Percentiles rank a stretch among this genome's conserved stretches.
Conservation (phyloP, 257 asterid species). For the Voacanga thouarsii region DNA sequence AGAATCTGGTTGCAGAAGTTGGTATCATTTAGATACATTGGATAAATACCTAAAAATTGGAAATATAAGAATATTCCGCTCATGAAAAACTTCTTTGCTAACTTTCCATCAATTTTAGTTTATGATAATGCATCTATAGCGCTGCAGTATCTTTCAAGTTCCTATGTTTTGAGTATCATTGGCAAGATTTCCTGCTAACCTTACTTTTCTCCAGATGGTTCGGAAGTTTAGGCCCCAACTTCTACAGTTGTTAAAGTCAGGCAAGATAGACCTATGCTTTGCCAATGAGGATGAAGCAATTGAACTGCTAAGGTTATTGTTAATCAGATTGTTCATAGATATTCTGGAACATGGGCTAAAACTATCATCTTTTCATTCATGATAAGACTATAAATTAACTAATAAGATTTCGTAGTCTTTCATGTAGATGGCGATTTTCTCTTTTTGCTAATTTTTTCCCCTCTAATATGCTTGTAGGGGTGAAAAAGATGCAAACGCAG, state of each 20-base stretch:
- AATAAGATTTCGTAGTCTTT: slow-evolving; percentile 7
- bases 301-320: slow-evolving; percentile 66
- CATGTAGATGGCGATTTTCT: background rate
- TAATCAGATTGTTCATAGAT: slow-evolving; percentile 14
- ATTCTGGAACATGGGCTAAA: background rate
- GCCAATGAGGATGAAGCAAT: slow-evolving; percentile 98
- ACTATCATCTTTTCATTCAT: background rate
- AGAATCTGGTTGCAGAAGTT: background rate
- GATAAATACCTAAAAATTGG: background rate
- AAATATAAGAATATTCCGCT: background rate
- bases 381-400: background rate
- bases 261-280: slow-evolving; percentile 87
- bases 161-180: background rate
- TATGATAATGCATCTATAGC: background rate
- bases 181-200: slow-evolving; percentile 9
- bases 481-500: slow-evolving; percentile 53
- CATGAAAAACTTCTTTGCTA: background rate
- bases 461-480: slow-evolving; percentile 37
- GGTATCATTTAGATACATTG: background rate
- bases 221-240: slow-evolving; percentile 74
- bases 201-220: slow-evolving; percentile 67
- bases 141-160: background rate
- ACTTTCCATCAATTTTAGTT: background rate
- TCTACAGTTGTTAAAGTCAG: slow-evolving; percentile 69
- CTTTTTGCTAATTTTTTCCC: slow-evolving; percentile 6